Percentiles rank a stretch among this genome's conserved stretches.
phyloP scores from a whole-genome alignment of 495 filamentous ascomycete species.

The Hypoxylon trugodes region DNA sequence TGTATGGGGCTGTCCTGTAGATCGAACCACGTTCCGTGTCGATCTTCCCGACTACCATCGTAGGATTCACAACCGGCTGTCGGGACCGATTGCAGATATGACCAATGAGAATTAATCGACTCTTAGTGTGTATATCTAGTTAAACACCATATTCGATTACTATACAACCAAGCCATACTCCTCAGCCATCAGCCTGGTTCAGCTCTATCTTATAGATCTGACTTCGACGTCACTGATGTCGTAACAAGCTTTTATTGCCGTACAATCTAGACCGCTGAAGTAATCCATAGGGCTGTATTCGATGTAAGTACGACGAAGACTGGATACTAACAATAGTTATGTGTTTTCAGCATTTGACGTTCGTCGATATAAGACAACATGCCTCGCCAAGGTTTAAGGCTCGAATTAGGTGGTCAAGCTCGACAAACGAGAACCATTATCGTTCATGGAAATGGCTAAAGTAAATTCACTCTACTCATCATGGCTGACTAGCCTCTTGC shows the following conservation, averaged over 20 bases:
- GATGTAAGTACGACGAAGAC: not conserved
- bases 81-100: not conserved
- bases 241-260: not conserved
- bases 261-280: not conserved
- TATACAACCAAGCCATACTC: not conserved
- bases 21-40: not conserved
- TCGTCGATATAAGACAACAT: not conserved
- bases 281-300: not conserved
- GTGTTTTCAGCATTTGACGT: not conserved
- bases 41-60: not conserved
- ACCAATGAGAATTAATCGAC: not conserved
- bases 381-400: not conserved
- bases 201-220: not conserved
- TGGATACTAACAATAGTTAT: not conserved
- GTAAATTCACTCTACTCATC: not conserved
- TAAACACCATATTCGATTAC: not conserved
- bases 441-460: not conserved
- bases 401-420: not conserved
- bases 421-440: not conserved
- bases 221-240: constrained; percentile 2
- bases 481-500: not conserved
- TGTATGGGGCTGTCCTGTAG: constrained; percentile 1
- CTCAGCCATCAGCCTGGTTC: not conserved
- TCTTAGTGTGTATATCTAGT: not conserved
- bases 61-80: not conserved